These are phyloP conservation scores for Magnaporthiopsis rhizophila DNA, from an alignment of 2,329 filamentous ascomycete species.

Conservation along the genomic window DNA sequence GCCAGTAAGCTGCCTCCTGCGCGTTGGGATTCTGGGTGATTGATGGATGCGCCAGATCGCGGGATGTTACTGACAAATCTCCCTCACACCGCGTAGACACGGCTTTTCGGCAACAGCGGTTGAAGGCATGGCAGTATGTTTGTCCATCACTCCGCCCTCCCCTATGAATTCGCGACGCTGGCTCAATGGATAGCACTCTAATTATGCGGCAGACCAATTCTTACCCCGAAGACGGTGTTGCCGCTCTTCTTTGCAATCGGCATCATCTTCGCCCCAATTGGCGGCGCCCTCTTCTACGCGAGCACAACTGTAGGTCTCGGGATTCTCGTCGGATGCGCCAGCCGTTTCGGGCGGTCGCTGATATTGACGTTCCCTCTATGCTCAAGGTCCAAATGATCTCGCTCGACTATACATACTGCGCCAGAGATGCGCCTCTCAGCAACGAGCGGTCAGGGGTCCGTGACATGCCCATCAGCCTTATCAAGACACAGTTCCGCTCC, in stretches of 20 bases:
- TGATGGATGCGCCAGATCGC: neutral
- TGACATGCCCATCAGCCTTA: constrained; percentile 46
- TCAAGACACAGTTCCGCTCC: constrained; percentile 65
- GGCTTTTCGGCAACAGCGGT: constrained; percentile 88
- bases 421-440: constrained; percentile 39
- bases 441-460: constrained; percentile 26
- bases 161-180: constrained; percentile 18
- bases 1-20: constrained; percentile 56
- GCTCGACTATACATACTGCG: constrained; percentile 85
- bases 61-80: constrained; percentile 6
- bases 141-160: constrained; percentile 10
- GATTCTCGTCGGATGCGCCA: neutral
- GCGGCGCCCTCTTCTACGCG: constrained; percentile 77
- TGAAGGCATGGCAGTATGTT: constrained; percentile 97
- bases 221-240: constrained; percentile 88
- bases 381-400: constrained; percentile 77
- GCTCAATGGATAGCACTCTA: constrained; percentile 8
- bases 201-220: constrained; percentile 60
- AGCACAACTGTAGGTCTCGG: constrained; percentile 59
- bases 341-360: constrained; percentile 3
- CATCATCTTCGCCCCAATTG: constrained; percentile 88
- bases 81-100: constrained; percentile 54
- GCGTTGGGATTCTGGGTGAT: constrained; percentile 7
- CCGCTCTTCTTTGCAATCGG: constrained; percentile 88
- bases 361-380: constrained; percentile 8